Base-by-base conservation (phyloP, 768 basidiomycete genomes). In the Panaeolus papilionaceus region DNA sequence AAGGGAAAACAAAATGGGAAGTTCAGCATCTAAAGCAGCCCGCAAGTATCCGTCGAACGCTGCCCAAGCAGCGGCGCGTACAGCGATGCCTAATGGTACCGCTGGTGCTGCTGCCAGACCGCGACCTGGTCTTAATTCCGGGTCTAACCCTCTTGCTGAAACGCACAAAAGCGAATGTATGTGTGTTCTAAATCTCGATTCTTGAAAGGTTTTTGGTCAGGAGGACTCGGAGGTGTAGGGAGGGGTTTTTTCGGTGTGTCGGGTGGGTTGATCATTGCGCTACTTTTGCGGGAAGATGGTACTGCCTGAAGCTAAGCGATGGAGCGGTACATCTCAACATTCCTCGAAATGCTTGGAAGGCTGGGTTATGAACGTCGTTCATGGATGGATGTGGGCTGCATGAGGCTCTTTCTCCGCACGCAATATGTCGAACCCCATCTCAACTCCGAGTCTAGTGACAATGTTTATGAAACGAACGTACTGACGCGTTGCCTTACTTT, bases 1-100 rank as follows among this genome's bases (percentile, higher is more conserved):
- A 37, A 28, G 26, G 54, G 14, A 28, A 33, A 33, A 58, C 54
- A 3, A 67, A 40, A 92, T 93, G 92, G 92, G 92, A 11, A 80
- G 79, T 62, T 78, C 83, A 18, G 73, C 88, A 37, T 93, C 92
- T 7, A 93, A 89, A 78, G 81, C 83, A 67, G 79, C 80, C 1
- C 84, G 88, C 33, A 85, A 78, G 71, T 80, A 91, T 20, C 88
- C 66, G 61, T 33, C 54, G 42, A 26, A 33, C n/a, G 20, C 18
- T 28, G 64, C 66, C 7, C 66, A 67, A 44, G 42, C 64, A 12
- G 61, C 66, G 18, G 62, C 58, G 37, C 47, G 54, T 58, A 58
- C 54, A 33, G 54, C 54, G 26, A 58, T 28, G 14, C 54, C 54
- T 33, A 37, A 14, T 28, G 3, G 33, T 33, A 1, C 23, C 23